These are phyloP conservation scores for Tetrapisispora namnaoensis DNA, from an alignment of 805 yeast genomes.

Conservation along the genomic window DNA sequence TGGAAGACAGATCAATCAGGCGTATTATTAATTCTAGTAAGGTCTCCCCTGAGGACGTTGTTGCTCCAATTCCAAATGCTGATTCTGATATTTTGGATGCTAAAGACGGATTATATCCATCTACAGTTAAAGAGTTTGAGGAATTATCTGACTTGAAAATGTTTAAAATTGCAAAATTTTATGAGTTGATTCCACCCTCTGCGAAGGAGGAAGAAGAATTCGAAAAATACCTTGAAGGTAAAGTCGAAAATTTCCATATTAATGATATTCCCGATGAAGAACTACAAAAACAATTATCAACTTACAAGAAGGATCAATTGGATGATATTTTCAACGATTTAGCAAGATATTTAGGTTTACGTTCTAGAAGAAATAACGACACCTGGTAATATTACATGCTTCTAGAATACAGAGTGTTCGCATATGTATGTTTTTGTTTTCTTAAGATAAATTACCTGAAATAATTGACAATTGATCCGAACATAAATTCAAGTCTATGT, in stretches of 20 bases:
- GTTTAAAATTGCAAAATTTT: constrained; percentile 54
- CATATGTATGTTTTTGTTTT: too few relatives aligned
- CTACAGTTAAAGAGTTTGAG: constrained; percentile 43
- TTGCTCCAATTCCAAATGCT: constrained; percentile 68
- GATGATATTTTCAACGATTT: constrained; percentile 50
- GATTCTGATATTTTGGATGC: constrained; percentile 50
- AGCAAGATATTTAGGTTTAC: constrained; percentile 60
- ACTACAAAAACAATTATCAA: constrained; percentile 21
- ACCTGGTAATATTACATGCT: constrained; percentile 34
- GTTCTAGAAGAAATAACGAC: constrained; percentile 41
- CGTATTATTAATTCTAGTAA: constrained; percentile 58
- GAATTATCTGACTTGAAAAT: constrained; percentile 37
- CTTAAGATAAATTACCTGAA: not conserved
- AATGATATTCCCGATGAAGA: constrained; percentile 28
- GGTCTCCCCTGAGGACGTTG: constrained; percentile 30
- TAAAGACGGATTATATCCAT: constrained; percentile 40
- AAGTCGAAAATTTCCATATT: constrained; percentile 34
- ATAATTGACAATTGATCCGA: not conserved
- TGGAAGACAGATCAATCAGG: constrained; percentile 69
- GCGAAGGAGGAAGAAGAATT: constrained; percentile 43
- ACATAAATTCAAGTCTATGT: too few relatives aligned
- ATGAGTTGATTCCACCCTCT: constrained; percentile 65
- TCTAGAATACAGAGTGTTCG: too few relatives aligned
- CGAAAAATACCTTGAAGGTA: constrained; percentile 43
- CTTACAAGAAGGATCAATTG: constrained; percentile 38